Percentiles rank a stretch among this genome's conserved stretches.
These are phyloP conservation scores for Pseudogymnoascus sp. DNA, from an alignment of 2,329 filamentous ascomycete species.

Conservation along the genomic window DNA sequence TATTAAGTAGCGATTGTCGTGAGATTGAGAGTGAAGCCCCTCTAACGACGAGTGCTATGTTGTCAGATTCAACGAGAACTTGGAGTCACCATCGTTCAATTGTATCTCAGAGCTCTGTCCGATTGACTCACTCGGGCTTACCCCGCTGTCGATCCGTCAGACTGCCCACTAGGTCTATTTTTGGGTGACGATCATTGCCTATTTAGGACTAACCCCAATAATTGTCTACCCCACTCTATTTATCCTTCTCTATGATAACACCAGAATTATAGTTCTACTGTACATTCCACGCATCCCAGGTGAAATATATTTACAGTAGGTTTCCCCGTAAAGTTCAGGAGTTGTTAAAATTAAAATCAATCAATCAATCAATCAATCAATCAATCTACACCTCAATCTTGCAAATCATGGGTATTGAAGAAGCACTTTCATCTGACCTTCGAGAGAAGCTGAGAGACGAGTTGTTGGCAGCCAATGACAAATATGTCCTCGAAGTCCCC, in stretches of 20 bases:
- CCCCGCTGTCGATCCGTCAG: background rate
- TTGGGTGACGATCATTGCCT: background rate
- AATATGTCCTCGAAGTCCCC: slow-evolving; percentile 55
- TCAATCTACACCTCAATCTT: background rate
- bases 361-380: too few relatives aligned
- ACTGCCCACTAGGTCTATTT: background rate
- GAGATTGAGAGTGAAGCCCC: background rate
- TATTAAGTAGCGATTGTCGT: background rate
- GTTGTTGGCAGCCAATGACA: slow-evolving; percentile 16
- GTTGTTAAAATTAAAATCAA: background rate
- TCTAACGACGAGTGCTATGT: background rate
- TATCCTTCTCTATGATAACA: background rate
- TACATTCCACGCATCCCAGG: background rate
- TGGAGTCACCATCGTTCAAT: background rate
- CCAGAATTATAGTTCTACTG: background rate
- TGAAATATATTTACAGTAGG: background rate
- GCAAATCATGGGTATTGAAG: background rate
- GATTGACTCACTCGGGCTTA: background rate
- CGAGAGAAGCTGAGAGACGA: background rate
- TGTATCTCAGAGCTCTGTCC: background rate
- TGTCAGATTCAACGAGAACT: background rate
- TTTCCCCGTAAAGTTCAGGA: background rate
- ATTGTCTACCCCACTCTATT: background rate
- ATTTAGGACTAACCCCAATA: background rate
- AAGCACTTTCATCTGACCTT: background rate